Conservation (phyloP, 83 land plant genomes). For the Picea abies region DNA sequence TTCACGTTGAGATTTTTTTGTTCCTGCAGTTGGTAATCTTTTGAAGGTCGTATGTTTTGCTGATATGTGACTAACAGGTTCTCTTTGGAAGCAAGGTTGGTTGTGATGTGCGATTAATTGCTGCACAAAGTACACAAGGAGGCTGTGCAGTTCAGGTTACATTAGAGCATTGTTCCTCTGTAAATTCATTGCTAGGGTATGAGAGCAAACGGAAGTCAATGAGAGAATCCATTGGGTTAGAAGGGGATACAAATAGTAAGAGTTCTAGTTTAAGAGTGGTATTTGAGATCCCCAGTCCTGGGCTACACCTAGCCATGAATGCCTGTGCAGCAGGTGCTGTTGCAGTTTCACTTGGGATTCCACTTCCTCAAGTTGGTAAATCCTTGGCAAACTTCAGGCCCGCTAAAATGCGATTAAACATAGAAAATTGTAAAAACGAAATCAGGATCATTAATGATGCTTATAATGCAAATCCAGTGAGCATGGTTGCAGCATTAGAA, state of each 20-base stretch:
- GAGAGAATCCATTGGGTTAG: neutral
- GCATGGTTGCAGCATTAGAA: constrained; percentile 43
- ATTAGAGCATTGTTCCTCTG: constrained; percentile 20
- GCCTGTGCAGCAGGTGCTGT: constrained; percentile 70
- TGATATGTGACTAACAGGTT: constrained; percentile 21
- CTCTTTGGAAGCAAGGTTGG: constrained; percentile 22
- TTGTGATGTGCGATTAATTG: constrained; percentile 31
- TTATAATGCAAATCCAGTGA: constrained; percentile 57
- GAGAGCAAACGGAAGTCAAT: neutral
- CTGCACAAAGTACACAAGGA: constrained; percentile 26
- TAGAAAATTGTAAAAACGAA: constrained; percentile 24
- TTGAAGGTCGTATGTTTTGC: neutral
- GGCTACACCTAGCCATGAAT: constrained; percentile 49
- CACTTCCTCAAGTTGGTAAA: constrained; percentile 28
- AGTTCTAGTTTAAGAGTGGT: constrained; percentile 29
- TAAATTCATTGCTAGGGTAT: neutral
- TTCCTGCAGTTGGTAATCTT: neutral
- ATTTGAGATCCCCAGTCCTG: constrained; percentile 51
- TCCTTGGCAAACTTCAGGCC: constrained; percentile 45
- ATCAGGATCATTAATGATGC: constrained; percentile 46
- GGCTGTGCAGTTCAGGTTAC: constrained; percentile 32
- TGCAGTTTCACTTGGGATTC: constrained; percentile 42
- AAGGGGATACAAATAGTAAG: neutral
- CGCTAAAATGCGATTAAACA: constrained; percentile 37
- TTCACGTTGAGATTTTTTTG: neutral